Evolutionary conservation across 352 stramenopile genomes (phyloP).

Genomic region (Sclerospora graminicola): DNA sequence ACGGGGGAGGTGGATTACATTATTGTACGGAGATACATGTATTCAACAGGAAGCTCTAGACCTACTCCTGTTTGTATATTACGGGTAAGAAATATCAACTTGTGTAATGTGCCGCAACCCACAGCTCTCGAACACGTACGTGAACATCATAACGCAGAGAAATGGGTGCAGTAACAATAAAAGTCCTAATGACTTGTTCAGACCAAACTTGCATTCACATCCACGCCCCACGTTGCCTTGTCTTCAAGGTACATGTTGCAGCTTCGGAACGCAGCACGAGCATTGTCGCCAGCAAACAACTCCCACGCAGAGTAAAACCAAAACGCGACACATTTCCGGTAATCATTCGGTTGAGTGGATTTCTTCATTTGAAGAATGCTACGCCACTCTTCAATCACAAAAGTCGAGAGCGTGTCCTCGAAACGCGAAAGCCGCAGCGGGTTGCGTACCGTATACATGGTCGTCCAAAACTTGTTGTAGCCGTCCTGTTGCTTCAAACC

Average conservation of each 20-base stretch:
- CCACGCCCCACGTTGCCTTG: slow-evolving; percentile 38
- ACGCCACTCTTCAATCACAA: slow-evolving; percentile 70
- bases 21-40: too few species aligned
- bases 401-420: slow-evolving; percentile 53
- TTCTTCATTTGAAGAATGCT: slow-evolving; percentile 71
- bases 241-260: slow-evolving; percentile 83
- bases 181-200: slow-evolving; percentile 7
- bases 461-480: slow-evolving; percentile 81
- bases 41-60: too few species aligned
- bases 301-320: slow-evolving; percentile 84
- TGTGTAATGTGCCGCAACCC: slow-evolving; percentile 3
- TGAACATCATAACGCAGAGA: too few species aligned
- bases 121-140: too few species aligned
- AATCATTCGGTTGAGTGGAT: slow-evolving; percentile 77
- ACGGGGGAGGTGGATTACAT: too few species aligned
- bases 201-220: slow-evolving; percentile 12
- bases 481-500: slow-evolving; percentile 67
- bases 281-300: slow-evolving; percentile 68
- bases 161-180: slow-evolving; percentile 4
- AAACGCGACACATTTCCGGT: slow-evolving; percentile 81
- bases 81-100: too few species aligned
- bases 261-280: slow-evolving; percentile 60
- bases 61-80: slow-evolving; percentile 10
- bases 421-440: slow-evolving; percentile 64
- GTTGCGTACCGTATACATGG: slow-evolving; percentile 63